Conservation (phyloP, 768 basidiomycete species). For the Tylopilus rubrobrunneus region DNA sequence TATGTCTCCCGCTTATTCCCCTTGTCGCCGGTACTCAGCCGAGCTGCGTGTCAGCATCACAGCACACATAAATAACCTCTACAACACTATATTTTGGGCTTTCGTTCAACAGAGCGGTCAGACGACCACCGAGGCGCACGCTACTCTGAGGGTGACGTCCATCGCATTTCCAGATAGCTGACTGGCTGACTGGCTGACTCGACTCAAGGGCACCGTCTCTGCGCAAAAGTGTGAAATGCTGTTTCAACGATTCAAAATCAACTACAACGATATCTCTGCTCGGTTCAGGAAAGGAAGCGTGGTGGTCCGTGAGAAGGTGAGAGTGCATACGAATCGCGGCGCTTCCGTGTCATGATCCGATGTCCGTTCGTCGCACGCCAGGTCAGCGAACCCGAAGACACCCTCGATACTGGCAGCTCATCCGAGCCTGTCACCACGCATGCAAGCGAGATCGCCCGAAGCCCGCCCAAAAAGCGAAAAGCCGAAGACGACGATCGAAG, state of each 20-base stretch:
- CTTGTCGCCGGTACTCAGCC: conserved; percentile 7
- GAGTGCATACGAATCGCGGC: background rate
- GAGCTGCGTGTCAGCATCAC: conserved; percentile 18
- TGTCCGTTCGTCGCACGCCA: background rate
- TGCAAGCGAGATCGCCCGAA: conserved; percentile 4
- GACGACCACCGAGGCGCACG: conserved; percentile 77
- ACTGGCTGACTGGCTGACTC: conserved; percentile 14
- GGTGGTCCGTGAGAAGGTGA: conserved; percentile 63
- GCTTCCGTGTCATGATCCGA: background rate
- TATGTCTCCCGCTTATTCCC: conserved; percentile 37
- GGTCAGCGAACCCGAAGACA: conserved; percentile 7
- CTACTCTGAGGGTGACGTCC: conserved; percentile 59
- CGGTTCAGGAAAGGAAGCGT: conserved; percentile 85
- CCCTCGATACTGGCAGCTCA: background rate
- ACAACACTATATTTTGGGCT: conserved; percentile 96
- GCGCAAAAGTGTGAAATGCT: conserved; percentile 90
- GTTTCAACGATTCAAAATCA: conserved; percentile 75
- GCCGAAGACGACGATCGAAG: conserved; percentile 43
- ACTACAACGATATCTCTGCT: conserved; percentile 75
- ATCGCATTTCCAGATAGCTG: background rate
- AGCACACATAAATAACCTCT: conserved; percentile 98
- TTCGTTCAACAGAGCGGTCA: conserved; percentile 81
- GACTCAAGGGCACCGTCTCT: conserved; percentile 76
- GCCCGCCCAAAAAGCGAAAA: conserved; percentile 30
- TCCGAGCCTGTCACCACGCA: background rate